Conservation (phyloP, 139 green algal species). For the Diplosphaera chodatii region DNA sequence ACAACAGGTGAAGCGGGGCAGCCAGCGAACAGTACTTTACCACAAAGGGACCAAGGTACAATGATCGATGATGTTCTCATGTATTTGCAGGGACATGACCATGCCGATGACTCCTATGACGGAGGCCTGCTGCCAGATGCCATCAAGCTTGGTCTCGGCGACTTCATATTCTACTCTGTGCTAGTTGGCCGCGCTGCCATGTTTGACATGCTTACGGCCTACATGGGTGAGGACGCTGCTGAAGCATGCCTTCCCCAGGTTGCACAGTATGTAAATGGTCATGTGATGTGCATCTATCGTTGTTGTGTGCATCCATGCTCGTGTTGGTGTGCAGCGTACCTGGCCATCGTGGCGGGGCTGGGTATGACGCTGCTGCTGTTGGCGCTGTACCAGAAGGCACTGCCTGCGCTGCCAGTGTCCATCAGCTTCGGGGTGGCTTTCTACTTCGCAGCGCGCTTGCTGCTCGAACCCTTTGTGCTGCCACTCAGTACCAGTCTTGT, state of each 20-base stretch:
- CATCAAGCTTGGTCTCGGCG: conserved; percentile 93
- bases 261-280: too few species aligned
- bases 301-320: too few species aligned
- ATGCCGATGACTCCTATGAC: background rate
- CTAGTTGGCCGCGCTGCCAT: conserved; percentile 90
- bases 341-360: conserved; percentile 70
- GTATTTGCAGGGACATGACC: too few species aligned
- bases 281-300: too few species aligned
- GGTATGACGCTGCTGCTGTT: conserved; percentile 79
- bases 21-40: too few species aligned
- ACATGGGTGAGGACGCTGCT: background rate
- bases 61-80: too few species aligned
- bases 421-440: conserved; percentile 85
- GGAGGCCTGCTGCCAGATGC: conserved; percentile 47
- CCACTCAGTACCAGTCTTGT: conserved; percentile 31
- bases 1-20: too few species aligned
- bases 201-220: conserved; percentile 90
- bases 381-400: conserved; percentile 68
- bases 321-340: conserved; percentile 56
- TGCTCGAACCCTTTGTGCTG: conserved; percentile 79
- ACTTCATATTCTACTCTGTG: conserved; percentile 98
- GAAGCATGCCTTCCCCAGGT: too few species aligned
- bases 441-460: conserved; percentile 77
- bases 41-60: too few species aligned
- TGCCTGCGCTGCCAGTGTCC: conserved; percentile 92